These are phyloP conservation scores for Pestalotiopsis fici DNA, from an alignment of 2,329 filamentous ascomycete genomes.

Conservation along the genomic window DNA sequence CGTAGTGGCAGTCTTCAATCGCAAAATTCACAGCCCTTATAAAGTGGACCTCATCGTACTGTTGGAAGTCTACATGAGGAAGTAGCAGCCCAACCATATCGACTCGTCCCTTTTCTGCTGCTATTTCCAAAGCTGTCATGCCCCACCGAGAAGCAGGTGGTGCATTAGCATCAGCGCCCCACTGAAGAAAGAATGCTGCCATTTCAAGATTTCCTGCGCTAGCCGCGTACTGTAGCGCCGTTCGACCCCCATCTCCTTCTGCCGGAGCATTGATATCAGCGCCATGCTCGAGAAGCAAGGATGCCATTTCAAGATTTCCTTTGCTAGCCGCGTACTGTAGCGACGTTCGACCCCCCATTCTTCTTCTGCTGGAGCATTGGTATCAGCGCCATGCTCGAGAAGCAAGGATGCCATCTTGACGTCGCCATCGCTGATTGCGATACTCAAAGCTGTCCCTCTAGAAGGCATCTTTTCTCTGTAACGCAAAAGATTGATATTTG, in stretches of 20 bases:
- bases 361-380: neutral
- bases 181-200: neutral
- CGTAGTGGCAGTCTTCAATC: neutral
- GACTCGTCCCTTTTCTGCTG: neutral
- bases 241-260: rapidly evolving
- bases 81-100: neutral
- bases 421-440: neutral
- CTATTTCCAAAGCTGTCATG: neutral
- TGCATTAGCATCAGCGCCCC: neutral
- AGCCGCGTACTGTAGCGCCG: neutral
- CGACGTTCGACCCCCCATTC: neutral
- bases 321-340: neutral
- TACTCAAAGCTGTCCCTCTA: neutral
- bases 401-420: neutral
- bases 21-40: neutral
- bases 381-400: neutral
- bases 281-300: neutral
- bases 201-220: rapidly evolving
- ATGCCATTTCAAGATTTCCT: neutral
- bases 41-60: neutral
- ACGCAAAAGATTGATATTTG: neutral
- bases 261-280: neutral
- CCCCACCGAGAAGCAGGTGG: neutral
- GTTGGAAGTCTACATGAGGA: neutral
- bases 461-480: neutral